Percentiles rank a stretch among this genome's conserved stretches.
phyloP scores from a whole-genome alignment of 495 filamentous ascomycete genomes.

The Xylaria flabelliformis region DNA sequence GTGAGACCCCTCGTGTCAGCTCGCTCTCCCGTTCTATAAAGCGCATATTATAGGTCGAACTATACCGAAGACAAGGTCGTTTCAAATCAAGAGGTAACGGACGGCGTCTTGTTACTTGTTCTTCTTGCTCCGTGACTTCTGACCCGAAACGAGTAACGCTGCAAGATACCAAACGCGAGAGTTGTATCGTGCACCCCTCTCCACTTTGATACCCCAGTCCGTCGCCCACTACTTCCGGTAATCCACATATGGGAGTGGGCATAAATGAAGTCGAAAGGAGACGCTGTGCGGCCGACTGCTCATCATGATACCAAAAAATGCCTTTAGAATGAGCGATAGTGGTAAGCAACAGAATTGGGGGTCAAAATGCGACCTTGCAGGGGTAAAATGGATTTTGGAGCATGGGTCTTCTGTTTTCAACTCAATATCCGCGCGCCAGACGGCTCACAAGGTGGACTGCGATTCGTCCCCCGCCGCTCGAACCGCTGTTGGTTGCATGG shows the following conservation, averaged over 20 bases:
- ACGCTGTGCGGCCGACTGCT: constrained; percentile 6
- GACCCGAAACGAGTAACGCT: constrained; percentile 18
- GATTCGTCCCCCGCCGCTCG: constrained; percentile 39
- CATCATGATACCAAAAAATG: constrained; percentile 14
- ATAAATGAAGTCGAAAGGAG: background rate
- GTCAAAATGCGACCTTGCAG: constrained; percentile 3
- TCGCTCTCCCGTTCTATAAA: constrained; percentile 20
- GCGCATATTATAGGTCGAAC: constrained; percentile 24
- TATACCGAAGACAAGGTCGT: constrained; percentile 13
- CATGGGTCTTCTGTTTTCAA: constrained; percentile 22
- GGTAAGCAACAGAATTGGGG: constrained; percentile 10
- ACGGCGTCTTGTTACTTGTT: constrained; percentile 1
- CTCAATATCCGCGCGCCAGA: constrained; percentile 42
- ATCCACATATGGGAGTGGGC: background rate
- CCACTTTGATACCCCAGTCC: background rate
- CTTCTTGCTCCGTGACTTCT: constrained; percentile 9
- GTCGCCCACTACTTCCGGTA: background rate
- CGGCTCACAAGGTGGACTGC: constrained; percentile 31
- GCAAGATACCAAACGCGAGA: background rate
- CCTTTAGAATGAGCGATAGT: constrained; percentile 14
- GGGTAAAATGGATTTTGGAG: constrained; percentile 6
- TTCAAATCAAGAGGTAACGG: constrained; percentile 16
- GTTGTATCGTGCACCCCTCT: background rate
- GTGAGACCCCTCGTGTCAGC: constrained; percentile 23
- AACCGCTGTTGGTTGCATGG: constrained; percentile 9